Conservation (phyloP, 192 early-diverging fungal species). For the Bifiguratus adelaidae region DNA sequence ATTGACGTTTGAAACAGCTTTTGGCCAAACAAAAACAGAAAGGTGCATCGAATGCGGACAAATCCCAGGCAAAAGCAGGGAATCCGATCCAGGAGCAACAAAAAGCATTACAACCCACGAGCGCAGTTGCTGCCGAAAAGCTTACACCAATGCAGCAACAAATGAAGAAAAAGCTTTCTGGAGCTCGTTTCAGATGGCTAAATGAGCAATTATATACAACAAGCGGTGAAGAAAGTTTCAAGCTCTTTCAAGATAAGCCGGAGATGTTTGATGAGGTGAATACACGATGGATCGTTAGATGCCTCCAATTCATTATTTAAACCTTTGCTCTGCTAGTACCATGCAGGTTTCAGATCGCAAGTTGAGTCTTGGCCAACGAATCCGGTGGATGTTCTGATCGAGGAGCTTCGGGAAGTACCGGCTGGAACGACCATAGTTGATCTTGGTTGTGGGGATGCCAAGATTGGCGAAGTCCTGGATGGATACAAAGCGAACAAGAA, state of each 20-base stretch:
- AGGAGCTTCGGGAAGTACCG: conserved; percentile 40
- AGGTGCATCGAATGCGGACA: too few species aligned
- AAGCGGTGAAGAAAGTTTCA: conserved; percentile 57
- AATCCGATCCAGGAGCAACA: too few species aligned
- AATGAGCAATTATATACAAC: conserved; percentile 95
- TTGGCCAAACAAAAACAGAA: too few species aligned
- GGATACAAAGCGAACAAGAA: too few species aligned
- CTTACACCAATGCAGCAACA: conserved; percentile 20
- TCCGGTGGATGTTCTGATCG: conserved; percentile 80
- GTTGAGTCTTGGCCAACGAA: conserved; percentile 90
- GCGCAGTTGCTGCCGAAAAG: too few species aligned
- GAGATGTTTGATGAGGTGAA: conserved; percentile 80
- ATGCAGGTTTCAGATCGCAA: conserved; percentile 86
- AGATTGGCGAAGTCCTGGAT: conserved; percentile 58
- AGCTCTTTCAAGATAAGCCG: conserved; percentile 72
- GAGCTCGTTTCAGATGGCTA: conserved; percentile 77
- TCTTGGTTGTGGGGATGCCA: conserved; percentile 95
- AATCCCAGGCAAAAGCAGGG: too few species aligned
- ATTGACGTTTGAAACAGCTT: too few species aligned
- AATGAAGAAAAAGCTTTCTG: conserved; percentile 50
- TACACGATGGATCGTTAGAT: background rate
- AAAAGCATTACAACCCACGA: too few species aligned
- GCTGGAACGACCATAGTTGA: conserved; percentile 66
- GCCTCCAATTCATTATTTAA: background rate
- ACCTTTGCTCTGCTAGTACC: conserved; percentile 46